Conservation (phyloP, 179 eudicot species). For the Gypsophila paniculata region DNA sequence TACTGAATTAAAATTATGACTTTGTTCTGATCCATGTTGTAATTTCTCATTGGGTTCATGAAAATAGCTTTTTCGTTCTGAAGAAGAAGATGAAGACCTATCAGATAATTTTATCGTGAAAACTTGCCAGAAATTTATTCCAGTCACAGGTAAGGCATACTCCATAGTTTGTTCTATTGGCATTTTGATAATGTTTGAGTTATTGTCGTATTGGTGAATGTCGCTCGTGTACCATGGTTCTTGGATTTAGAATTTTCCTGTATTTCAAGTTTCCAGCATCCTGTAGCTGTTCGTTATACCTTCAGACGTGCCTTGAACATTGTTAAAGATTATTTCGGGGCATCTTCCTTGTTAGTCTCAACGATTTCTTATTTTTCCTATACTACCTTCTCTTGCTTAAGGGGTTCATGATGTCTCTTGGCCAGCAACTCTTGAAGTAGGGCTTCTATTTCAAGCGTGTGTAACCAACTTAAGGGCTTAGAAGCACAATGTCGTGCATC, state of each 20-base stretch:
- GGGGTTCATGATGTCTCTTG: background rate
- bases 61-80: constrained; percentile 60
- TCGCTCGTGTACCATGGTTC: background rate
- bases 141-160: constrained; percentile 60
- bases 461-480: background rate
- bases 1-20: background rate
- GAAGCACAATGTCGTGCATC: background rate
- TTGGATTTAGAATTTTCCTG: background rate
- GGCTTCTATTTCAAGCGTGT: background rate
- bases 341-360: background rate
- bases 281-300: constrained; percentile 6
- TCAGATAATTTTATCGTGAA: constrained; percentile 86
- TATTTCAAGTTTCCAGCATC: background rate
- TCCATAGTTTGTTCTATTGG: constrained; percentile 15
- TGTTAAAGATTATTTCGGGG: background rate
- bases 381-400: constrained; percentile 1
- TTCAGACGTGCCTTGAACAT: background rate
- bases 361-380: background rate
- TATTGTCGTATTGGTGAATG: background rate
- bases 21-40: background rate
- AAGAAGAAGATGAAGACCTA: constrained; percentile 80
- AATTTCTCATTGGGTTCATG: background rate
- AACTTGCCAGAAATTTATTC: constrained; percentile 90
- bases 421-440: constrained; percentile 4
- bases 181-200: constrained; percentile 2